Percentiles rank a stretch among this genome's conserved stretches.
Conservation (phyloP, 305 asterid genomes). For the Fraxinus platypoda region DNA sequence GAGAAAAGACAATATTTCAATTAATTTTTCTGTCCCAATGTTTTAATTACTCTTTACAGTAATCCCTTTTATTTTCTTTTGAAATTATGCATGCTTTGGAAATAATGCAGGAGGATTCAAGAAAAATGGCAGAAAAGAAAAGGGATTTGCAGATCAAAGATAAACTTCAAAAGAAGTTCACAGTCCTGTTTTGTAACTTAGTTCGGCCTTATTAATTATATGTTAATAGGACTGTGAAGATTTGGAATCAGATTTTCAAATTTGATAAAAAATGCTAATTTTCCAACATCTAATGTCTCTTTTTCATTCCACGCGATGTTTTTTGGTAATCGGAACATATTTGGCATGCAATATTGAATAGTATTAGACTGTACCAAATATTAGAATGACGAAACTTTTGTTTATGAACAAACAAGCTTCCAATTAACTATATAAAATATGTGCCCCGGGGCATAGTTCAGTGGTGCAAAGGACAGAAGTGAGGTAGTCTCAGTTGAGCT, state of each 20-base stretch:
- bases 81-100: not conserved
- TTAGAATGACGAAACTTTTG: too few species aligned
- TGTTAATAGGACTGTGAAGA: slow-evolving; percentile 24
- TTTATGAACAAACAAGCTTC: too few species aligned
- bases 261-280: slow-evolving; percentile 22
- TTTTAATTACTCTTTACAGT: too few species aligned
- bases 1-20: not conserved
- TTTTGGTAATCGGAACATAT: not conserved
- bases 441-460: too few species aligned
- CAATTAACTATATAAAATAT: too few species aligned
- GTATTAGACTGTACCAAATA: too few species aligned
- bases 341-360: not conserved
- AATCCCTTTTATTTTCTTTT: not conserved
- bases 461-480: too few species aligned
- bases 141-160: slow-evolving; percentile 37
- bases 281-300: slow-evolving; percentile 21
- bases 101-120: slow-evolving; percentile 34
- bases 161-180: slow-evolving; percentile 16
- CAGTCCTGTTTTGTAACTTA: slow-evolving; percentile 14
- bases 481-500: too few species aligned
- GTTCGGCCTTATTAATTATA: slow-evolving; percentile 15
- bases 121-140: slow-evolving; percentile 28
- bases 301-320: not conserved
- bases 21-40: too few species aligned
- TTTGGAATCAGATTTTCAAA: slow-evolving; percentile 23